Evolutionary conservation across 768 basidiomycete genomes (phyloP).

Genomic region (Tephrocybe rancida): DNA sequence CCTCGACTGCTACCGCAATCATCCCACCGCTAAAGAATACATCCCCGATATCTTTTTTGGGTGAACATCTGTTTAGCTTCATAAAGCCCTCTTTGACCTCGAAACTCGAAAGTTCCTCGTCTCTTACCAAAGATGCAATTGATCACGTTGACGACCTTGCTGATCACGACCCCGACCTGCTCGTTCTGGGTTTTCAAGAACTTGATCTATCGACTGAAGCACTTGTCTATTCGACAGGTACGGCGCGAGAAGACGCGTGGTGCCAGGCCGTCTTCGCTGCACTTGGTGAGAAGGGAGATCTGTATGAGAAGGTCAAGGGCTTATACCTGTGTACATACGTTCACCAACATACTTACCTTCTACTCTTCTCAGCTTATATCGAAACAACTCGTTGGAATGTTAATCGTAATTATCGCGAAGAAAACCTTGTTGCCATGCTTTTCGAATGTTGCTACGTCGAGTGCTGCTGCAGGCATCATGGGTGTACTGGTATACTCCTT

Average conservation of each 20-base stretch:
- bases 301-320: constrained; percentile 64
- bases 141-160: not conserved
- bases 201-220: constrained; percentile 80
- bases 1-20: constrained; percentile 13
- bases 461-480: constrained; percentile 74
- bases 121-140: too few relatives aligned
- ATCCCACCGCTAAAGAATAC: constrained; percentile 36
- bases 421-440: constrained; percentile 53
- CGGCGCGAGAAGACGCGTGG: constrained; percentile 74
- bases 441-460: constrained; percentile 48
- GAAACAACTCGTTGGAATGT: constrained; percentile 10
- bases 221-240: constrained; percentile 67
- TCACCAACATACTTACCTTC: constrained; percentile 29
- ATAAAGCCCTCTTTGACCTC: not conserved
- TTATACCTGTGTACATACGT: constrained; percentile 35
- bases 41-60: constrained; percentile 37
- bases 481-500: constrained; percentile 64
- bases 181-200: constrained; percentile 83
- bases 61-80: constrained; percentile 23
- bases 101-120: not conserved
- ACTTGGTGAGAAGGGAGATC: constrained; percentile 63
- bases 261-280: constrained; percentile 62
- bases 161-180: constrained; percentile 58
- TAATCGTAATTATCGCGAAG: constrained; percentile 53
- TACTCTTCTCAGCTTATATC: not conserved